These are phyloP conservation scores for Caloboletus firmus DNA, from an alignment of 1,284 basidiomycete species.

Conservation along the genomic window DNA sequence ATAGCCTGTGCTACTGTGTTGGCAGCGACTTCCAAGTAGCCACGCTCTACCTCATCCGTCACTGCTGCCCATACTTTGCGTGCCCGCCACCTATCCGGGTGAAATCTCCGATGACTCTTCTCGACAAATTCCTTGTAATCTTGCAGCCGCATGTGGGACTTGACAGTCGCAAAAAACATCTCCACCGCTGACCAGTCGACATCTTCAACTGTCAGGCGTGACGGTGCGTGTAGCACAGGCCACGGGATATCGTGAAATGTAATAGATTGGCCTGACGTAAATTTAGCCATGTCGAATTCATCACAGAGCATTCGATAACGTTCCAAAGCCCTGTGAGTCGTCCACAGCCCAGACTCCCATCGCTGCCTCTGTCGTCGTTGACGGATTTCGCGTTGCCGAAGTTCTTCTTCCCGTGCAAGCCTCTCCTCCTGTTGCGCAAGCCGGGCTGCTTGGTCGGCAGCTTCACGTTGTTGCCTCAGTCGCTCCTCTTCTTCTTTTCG, in stretches of 20 bases:
- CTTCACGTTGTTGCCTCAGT: conserved; percentile 35
- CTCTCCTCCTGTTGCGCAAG: conserved; percentile 30
- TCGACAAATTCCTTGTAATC: conserved; percentile 65
- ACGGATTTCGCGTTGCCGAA: conserved; percentile 41
- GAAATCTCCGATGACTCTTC: conserved; percentile 60
- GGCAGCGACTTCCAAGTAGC: conserved; percentile 34
- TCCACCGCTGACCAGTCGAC: conserved; percentile 69
- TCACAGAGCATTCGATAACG: conserved; percentile 58
- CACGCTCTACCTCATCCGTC: conserved; percentile 33
- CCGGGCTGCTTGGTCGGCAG: conserved; percentile 34
- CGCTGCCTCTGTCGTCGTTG: conserved; percentile 44
- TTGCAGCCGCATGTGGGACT: conserved; percentile 49
- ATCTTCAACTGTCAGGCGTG: conserved; percentile 54
- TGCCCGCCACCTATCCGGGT: conserved; percentile 37
- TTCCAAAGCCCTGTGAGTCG: conserved; percentile 58
- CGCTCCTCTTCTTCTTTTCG: conserved; percentile 38
- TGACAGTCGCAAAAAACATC: conserved; percentile 60
- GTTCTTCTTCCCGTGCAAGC: conserved; percentile 36
- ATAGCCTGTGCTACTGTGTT: conserved; percentile 38
- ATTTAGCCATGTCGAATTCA: conserved; percentile 62
- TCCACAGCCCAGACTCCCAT: conserved; percentile 61
- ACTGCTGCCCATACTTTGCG: conserved; percentile 34
- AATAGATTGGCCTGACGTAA: conserved; percentile 49
- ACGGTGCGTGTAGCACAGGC: conserved; percentile 61
- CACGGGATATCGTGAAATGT: conserved; percentile 65